Evolutionary conservation across 345 rosid species (phyloP).

Genomic region (Populus davidiana): DNA sequence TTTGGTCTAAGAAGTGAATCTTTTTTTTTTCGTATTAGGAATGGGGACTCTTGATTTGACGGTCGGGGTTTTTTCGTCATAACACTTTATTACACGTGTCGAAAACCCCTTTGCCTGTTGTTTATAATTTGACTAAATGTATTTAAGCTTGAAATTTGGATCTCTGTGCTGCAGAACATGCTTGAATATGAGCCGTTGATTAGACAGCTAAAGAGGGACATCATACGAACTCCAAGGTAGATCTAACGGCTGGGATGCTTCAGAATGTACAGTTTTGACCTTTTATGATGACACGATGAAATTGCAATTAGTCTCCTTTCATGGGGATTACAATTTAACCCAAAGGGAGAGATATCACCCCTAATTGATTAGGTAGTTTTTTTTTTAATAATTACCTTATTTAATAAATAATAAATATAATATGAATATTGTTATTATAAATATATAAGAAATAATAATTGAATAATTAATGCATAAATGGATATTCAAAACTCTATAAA

Average conservation of each 20-base stretch:
- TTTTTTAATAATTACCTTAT: too few relatives aligned
- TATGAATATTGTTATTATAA: too few relatives aligned
- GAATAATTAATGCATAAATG: too few relatives aligned
- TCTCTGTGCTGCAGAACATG: neutral
- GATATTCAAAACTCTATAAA: too few relatives aligned
- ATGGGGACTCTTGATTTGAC: constrained; percentile 27
- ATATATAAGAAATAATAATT: too few relatives aligned
- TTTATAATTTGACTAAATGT: constrained; percentile 15
- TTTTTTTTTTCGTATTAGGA: neutral
- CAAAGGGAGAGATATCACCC: too few relatives aligned
- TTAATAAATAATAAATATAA: too few relatives aligned
- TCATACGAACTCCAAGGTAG: neutral
- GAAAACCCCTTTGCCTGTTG: neutral
- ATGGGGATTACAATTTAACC: too few relatives aligned
- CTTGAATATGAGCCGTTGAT: constrained; percentile 5
- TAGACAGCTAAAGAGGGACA: neutral
- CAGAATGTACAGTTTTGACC: neutral
- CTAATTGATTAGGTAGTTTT: too few relatives aligned
- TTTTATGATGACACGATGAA: too few relatives aligned
- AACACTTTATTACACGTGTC: neutral
- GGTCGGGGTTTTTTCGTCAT: constrained; percentile 18
- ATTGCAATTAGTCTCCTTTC: too few relatives aligned
- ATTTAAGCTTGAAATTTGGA: neutral
- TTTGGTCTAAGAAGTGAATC: neutral
- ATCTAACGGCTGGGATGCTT: constrained; percentile 27